Evolutionary conservation across 768 basidiomycete species (phyloP).

Genomic region (Kwoniella mangroviensis): DNA sequence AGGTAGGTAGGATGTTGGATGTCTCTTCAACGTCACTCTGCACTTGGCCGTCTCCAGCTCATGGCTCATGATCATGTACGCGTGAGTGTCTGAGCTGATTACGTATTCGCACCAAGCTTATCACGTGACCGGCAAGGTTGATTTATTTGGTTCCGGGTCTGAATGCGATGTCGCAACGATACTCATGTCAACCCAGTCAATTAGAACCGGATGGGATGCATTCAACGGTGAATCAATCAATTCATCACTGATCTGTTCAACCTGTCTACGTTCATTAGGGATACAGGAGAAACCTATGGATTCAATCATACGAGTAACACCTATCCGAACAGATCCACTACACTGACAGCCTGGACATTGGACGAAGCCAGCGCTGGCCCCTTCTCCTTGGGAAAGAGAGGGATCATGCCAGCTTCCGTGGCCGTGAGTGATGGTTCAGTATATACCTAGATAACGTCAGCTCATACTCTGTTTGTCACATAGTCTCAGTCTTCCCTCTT

Average conservation of each 20-base stretch:
- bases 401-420: conserved; percentile 6
- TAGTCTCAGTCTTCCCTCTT: conserved; percentile 7
- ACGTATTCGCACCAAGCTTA: not conserved
- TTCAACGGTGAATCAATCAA: too few relatives aligned
- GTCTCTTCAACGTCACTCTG: not conserved
- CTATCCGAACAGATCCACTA: too few relatives aligned
- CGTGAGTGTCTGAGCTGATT: not conserved
- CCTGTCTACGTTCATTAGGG: too few relatives aligned
- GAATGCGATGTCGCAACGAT: too few relatives aligned
- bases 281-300: too few relatives aligned
- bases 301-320: too few relatives aligned
- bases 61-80: not conserved
- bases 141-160: not conserved
- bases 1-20: too few relatives aligned
- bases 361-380: not conserved
- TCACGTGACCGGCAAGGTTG: not conserved
- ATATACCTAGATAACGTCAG: not conserved
- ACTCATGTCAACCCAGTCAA: too few relatives aligned
- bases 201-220: too few relatives aligned
- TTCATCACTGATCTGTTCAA: too few relatives aligned
- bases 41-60: not conserved
- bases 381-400: not conserved
- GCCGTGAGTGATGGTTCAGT: not conserved
- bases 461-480: too few relatives aligned
- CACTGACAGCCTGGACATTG: too few relatives aligned